Conservation (phyloP, 345 rosid genomes). For the Tarenaya hassleriana region DNA sequence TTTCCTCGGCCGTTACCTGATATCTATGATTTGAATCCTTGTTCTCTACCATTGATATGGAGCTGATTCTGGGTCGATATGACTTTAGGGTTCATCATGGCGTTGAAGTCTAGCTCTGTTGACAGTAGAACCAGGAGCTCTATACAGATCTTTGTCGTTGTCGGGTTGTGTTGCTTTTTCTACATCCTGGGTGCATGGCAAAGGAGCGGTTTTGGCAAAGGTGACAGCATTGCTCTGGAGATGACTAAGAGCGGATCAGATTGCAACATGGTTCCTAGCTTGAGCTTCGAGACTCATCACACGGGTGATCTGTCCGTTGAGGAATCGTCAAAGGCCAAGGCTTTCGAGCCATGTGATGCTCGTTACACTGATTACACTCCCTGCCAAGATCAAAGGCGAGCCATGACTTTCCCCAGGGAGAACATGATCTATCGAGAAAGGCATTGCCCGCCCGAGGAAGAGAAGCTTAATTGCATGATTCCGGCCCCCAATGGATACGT, state of each 20-base stretch:
- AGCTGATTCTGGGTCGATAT: constrained; percentile 19
- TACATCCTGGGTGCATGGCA: constrained; percentile 98
- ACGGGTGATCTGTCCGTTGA: constrained; percentile 61
- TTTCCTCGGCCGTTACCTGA: neutral
- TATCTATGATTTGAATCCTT: neutral
- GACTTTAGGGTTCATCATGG: constrained; percentile 53
- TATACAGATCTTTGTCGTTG: constrained; percentile 70
- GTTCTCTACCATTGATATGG: neutral
- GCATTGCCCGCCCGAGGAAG: constrained; percentile 69
- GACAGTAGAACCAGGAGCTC: constrained; percentile 89
- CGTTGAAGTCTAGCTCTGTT: constrained; percentile 55
- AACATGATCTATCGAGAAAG: constrained; percentile 90
- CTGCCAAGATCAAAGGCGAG: constrained; percentile 91
- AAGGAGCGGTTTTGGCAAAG: constrained; percentile 95
- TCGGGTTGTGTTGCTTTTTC: constrained; percentile 81
- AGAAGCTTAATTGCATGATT: constrained; percentile 74
- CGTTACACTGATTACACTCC: constrained; percentile 86
- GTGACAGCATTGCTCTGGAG: constrained; percentile 85
- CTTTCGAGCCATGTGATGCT: constrained; percentile 59
- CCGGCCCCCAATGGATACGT: constrained; percentile 96
- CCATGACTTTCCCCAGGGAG: constrained; percentile 95
- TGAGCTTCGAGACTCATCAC: constrained; percentile 90
- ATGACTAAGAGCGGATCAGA: constrained; percentile 75
- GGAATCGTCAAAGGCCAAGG: constrained; percentile 44
- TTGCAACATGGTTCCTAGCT: constrained; percentile 63